Base-by-base conservation (phyloP, 768 basidiomycete genomes). In the Mycena galericulata region DNA sequence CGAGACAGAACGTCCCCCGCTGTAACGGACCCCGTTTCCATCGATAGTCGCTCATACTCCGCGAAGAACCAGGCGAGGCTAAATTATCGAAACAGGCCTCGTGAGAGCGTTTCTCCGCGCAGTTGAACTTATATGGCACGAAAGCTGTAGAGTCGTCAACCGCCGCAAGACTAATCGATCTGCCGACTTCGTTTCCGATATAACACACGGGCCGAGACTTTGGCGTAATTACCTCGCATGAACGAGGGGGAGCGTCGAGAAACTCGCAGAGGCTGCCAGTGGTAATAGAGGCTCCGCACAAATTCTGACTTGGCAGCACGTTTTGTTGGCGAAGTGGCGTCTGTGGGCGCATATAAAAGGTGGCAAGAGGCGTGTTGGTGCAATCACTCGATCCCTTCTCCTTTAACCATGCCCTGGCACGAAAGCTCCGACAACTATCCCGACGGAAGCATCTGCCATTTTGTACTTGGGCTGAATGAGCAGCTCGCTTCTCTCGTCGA, bases 141-240 rank as follows among this genome's bases (percentile, higher is more conserved):
- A 64, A 64, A 64, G 62, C 62, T 64, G 62, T 64, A 46, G 32
- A 56, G 29, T 50, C 51, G 51, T 38, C 50, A 54, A 15, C 14
- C 8, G 18, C 10, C 7, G 18, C 34, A 3, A 9, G 38, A 50
- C 53, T 61, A 61, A 64, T 56, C 54, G 54, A 64, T 64, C 53
- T 55, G 15, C 17, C 24, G 20, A 10, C 58, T 60, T 41, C 26
- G 32, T 27, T 8, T 49, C 17, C 27, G 8, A 29, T 41, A 29
- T n/a, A 8, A 40, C 18, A 7, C 17, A 38, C 60, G 36, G 32
- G 49, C 36, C 38, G 49, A 27, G 4, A 4, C 38, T 26, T 53
- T 22, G 24, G n/a, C 49, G 27, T 30, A 29, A 24, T 36, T 36
- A 9, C 14, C 43, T 45, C 38, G 45, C 22, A 40, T 29, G 29